Conservation (phyloP, 1,139 yeast genomes). For the Scheffersomyces insectosa region DNA sequence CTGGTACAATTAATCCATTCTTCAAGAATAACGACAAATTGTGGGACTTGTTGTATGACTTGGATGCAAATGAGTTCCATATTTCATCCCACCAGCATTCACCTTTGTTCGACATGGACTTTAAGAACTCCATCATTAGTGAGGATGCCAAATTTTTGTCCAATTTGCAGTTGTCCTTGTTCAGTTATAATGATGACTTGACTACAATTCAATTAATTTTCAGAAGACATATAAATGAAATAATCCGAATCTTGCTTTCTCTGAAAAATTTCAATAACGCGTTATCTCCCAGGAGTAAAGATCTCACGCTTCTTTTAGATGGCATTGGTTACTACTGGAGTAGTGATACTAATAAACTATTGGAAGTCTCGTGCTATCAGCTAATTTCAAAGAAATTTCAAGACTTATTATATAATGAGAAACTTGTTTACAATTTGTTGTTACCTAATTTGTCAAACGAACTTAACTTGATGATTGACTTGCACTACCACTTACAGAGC, state of each 20-base stretch:
- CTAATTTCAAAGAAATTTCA: conserved; percentile 40
- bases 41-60: conserved; percentile 63
- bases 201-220: conserved; percentile 49
- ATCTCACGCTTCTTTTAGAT: conserved; percentile 35
- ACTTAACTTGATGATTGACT: conserved; percentile 44
- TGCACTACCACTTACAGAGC: conserved; percentile 46
- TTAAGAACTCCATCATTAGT: conserved; percentile 39
- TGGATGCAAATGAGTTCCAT: conserved; percentile 49
- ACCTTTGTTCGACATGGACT: conserved; percentile 14
- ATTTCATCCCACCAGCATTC: conserved; percentile 22
- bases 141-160: conserved; percentile 52
- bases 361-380: conserved; percentile 48
- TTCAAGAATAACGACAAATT: conserved; percentile 56
- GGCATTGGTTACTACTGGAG: conserved; percentile 50
- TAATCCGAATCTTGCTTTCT: conserved; percentile 40
- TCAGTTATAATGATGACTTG: conserved; percentile 49
- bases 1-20: conserved; percentile 70
- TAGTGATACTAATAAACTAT: conserved; percentile 41
- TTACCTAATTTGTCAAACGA: conserved; percentile 44
- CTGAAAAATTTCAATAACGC: conserved; percentile 37
- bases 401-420: conserved; percentile 34
- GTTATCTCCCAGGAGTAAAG: conserved; percentile 20
- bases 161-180: conserved; percentile 44
- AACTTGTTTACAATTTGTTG: conserved; percentile 33
- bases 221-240: conserved; percentile 49